Conservation (phyloP, 2,329 filamentous ascomycete species). For the Parascedosporium putredinis region DNA sequence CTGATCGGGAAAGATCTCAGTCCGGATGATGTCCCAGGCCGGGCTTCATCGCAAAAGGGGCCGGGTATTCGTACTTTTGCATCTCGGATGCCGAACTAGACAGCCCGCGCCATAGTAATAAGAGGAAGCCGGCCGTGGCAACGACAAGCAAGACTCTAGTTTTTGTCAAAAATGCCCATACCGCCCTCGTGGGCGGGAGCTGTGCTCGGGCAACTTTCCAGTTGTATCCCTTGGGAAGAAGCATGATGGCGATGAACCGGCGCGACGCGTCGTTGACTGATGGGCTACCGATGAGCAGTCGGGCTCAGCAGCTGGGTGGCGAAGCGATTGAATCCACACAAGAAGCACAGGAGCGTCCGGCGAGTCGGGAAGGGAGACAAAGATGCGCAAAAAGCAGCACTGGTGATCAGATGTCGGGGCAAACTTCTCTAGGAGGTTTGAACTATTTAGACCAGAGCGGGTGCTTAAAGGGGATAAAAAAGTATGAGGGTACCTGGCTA, state of each 20-base stretch:
- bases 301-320: not conserved
- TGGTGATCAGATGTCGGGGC: constrained; percentile 2
- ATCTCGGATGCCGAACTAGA: constrained; percentile 72
- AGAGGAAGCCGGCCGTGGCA: constrained; percentile 56
- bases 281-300: not conserved
- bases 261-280: not conserved
- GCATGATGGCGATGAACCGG: constrained; percentile 47
- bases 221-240: constrained; percentile 80
- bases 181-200: constrained; percentile 65
- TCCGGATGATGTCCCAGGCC: no score
- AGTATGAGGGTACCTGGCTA: not conserved
- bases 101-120: constrained; percentile 84
- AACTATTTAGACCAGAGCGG: not conserved
- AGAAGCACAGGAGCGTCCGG: not conserved
- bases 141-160: constrained; percentile 69
- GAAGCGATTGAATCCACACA: constrained; percentile 1
- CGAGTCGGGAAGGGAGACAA: not conserved
- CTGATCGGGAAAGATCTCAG: no score
- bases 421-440: not conserved
- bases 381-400: not conserved
- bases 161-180: constrained; percentile 61
- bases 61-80: constrained; percentile 59
- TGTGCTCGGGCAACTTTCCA: constrained; percentile 84
- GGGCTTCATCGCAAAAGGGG: no score
- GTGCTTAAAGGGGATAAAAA: constrained; percentile 1